These are phyloP conservation scores for Phytophthora boehmeriae DNA, from an alignment of 352 stramenopile species.

Conservation along the genomic window DNA sequence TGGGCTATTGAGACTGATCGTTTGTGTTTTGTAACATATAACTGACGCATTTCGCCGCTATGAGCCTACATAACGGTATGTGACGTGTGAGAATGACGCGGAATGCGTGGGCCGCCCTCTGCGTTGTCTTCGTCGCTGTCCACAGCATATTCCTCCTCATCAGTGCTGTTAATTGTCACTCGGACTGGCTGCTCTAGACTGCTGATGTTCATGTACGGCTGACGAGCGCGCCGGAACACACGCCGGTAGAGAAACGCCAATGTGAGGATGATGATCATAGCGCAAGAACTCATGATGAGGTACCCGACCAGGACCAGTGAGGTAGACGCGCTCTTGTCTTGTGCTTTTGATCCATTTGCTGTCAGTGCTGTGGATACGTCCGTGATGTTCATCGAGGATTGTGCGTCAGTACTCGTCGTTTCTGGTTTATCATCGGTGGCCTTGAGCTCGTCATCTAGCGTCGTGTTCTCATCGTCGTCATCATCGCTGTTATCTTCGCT, in stretches of 20 bases:
- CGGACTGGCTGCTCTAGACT: conserved; percentile 39
- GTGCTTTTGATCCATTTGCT: conserved; percentile 25
- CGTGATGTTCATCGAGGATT: conserved; percentile 9
- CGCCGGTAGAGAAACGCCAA: conserved; percentile 73
- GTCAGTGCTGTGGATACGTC: conserved; percentile 23
- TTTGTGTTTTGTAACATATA: conserved; percentile 12
- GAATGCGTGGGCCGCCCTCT: conserved; percentile 24
- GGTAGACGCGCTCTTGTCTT: conserved; percentile 23
- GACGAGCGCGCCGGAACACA: conserved; percentile 60
- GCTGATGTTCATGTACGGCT: conserved; percentile 81
- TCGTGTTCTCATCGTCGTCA: conserved; percentile 25
- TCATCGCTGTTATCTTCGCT: conserved; percentile 28
- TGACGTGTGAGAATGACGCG: conserved; percentile 37
- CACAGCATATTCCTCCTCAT: conserved; percentile 35
- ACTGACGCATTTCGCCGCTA: conserved; percentile 4
- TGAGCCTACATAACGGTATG: conserved; percentile 26
- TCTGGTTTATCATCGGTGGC: conserved; percentile 7
- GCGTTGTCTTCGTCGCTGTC: conserved; percentile 51
- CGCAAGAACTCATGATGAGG: conserved; percentile 65
- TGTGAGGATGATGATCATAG: conserved; percentile 63
- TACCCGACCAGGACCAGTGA: conserved; percentile 69
- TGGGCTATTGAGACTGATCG: conserved; percentile 5
- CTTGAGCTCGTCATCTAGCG: conserved; percentile 33
- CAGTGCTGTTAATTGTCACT: conserved; percentile 25
- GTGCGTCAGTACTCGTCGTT: background rate